Evolutionary conservation across 345 rosid species (phyloP).

Genomic region (Limnanthes douglasii): DNA sequence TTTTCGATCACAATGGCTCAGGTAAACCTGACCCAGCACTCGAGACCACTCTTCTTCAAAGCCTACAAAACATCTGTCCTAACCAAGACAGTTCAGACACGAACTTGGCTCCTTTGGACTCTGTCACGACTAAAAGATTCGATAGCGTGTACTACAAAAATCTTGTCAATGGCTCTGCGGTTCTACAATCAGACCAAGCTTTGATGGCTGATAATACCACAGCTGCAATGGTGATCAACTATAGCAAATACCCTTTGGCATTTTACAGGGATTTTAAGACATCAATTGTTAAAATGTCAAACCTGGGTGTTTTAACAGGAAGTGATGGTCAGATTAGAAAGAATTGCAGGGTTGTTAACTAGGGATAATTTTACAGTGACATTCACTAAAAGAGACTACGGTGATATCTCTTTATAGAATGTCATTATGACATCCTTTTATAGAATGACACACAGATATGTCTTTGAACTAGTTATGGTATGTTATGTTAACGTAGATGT

Average conservation of each 20-base stretch:
- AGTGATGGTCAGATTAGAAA: slow-evolving; percentile 48
- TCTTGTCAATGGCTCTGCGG: slow-evolving; percentile 29
- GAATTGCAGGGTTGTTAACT: slow-evolving; percentile 38
- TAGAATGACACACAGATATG: too few relatives aligned
- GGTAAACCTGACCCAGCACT: slow-evolving; percentile 48
- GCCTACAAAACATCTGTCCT: slow-evolving; percentile 33
- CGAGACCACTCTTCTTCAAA: slow-evolving; percentile 27
- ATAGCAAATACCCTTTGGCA: slow-evolving; percentile 36
- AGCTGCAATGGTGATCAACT: slow-evolving; percentile 26
- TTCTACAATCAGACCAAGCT: slow-evolving; percentile 61
- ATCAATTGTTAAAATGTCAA: slow-evolving; percentile 55
- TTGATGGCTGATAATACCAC: slow-evolving; percentile 32
- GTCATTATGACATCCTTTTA: too few relatives aligned
- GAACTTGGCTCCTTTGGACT: slow-evolving; percentile 33
- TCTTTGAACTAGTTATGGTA: too few relatives aligned
- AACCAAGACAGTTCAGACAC: slow-evolving; percentile 28
- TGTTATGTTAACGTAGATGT: too few relatives aligned
- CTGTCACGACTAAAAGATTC: slow-evolving; percentile 17
- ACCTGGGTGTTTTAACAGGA: slow-evolving; percentile 38
- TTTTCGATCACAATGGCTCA: slow-evolving; percentile 36
- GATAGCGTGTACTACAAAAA: slow-evolving; percentile 41
- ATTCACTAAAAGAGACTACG: too few relatives aligned
- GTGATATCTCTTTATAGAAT: too few relatives aligned
- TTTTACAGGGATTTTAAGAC: slow-evolving; percentile 35
- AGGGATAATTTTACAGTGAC: too few relatives aligned